Evolutionary conservation across 257 asterid species (phyloP), one percentile per base, ranked within the genome.

Genomic region (Apocynum venetum): DNA sequence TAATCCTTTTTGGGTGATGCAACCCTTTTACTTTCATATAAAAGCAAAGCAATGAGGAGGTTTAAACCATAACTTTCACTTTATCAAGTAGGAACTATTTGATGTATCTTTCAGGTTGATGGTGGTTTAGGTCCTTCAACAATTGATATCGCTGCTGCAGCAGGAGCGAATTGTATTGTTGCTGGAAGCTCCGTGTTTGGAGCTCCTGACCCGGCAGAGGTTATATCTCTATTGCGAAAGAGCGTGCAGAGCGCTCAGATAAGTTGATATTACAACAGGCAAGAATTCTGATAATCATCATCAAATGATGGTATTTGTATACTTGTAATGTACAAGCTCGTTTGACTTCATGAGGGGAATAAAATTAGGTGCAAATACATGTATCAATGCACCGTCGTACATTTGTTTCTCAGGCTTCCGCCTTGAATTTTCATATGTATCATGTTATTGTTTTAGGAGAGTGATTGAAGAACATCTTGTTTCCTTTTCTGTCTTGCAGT

Each of bases 51-150:
- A 43, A 59, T 41, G 1, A 12, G 4, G 13, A 74, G 31, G 4
- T 43, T 13, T 74, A 20, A 65, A 41, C 5, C 4, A 3, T 6
- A 3, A 4, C 52, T n/a, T 31, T 43, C 72, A 10, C 38, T 41
- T 31, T 25, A 46, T 68, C 61, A 15, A 77, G 35, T 9, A 67
- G n/a, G 17, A 59, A 59, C 63, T 31, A 41, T 49, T 49, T 40
- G 38, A 55, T 67, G 61, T 72, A 38, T 63, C 47, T 52, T 82
- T 75, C 86, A 89, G 98, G 97, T 92, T 41, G 98, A 94, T 77
- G 98, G 97, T 77, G 97, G 97, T 80, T 85, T 94, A 82, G 98
- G 97, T 77, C 97, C 97, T 82, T 88, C 97, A 80, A 92, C 97
- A 13, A 91, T 92, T 59, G 93, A 88, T 77, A 40, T 77, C 52